Base-by-base conservation (phyloP, 257 asterid genomes). In the Primulina tabacum region DNA sequence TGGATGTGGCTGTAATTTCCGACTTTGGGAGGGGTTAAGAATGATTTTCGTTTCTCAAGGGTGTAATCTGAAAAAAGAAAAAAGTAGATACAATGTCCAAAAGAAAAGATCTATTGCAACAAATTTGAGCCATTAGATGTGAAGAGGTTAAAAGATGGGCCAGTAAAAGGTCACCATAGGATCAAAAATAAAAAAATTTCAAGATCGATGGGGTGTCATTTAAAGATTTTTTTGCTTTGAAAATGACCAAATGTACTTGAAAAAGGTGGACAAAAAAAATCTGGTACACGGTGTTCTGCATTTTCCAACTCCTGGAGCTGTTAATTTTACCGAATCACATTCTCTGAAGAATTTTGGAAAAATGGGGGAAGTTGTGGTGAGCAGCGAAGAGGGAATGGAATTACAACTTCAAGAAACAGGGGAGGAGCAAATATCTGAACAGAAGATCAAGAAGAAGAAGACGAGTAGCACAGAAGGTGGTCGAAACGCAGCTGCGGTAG, bases 321-420 rank as follows among this genome's bases (percentile, higher is more conserved):
- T 6, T 24, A 7, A 8, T 62, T 72, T 76, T 29, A 3, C 18
- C 20, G 7, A 20, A 35, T 57, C 77, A 37, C 73, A 32, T 47
- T 60, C 78, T 64, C 60, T 17, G 37, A 68, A 34, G 53, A 28
- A 71, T 57, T 26, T 26, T 21, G 50, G 29, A 58, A 56, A 43
- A 75, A 88, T 88, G 96, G 97, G 91, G 28, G 92, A 89, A 61
- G 83, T 81, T 33, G 83, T 79, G 83, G 67, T 82, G 74, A 84
- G 82, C 84, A 65, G 85, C 68, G 94, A 73, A 55, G 80, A 75
- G n/a, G 78, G 73, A 62, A 69, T 76, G 78, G 87, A 75, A 28
- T 57, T 79, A 40, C 80, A 74, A 37, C 74, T 33, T 33, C 76
- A 35, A 58, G 80, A 73, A 74, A 62, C 66, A 47, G 88, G 73